Base-by-base conservation (phyloP, 345 rosid genomes). In the Triadica sebifera region DNA sequence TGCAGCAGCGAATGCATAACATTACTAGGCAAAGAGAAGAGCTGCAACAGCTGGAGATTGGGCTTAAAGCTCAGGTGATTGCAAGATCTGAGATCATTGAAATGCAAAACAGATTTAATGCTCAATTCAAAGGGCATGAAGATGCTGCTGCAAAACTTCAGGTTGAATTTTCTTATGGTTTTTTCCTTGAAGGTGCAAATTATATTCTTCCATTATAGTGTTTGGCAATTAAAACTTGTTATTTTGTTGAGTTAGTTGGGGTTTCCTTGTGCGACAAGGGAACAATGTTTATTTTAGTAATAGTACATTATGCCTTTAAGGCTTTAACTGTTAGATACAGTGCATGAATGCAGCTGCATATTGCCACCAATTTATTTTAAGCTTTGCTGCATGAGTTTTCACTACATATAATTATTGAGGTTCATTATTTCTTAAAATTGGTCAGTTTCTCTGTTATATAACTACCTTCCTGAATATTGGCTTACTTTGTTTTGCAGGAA, bases 21-120 rank as follows among this genome's bases (percentile, higher is more conserved):
- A 65, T 96, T 82, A 56, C 89, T 37, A 86, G 85, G 55, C 86
- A 89, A 71, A 90, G 93, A 78, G 93, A 87, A 74, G 96, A 93
- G 70, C 81, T 93, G 65, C 89, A 90, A 62, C 89, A 82, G 59
- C 52, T 85, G 82, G 99, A 96, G 85, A 87, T 88, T 79, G 93
- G 85, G 69, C 89, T 96, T 43, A 85, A 90, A 86, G 91, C 92
- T 22, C 97, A 83, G 74, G 67, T 88, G 69, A 85, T 91, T 45
- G 93, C 89, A 0, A 77, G 89, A 80, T 80, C 94, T 47, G 89
- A 85, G 85, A 87, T 93, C 58, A 80, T 89, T 60, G 89, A 86
- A 47, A 85, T 93, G 57, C 90, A 81, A 73, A 87, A 79, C 61
- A 83, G 74, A 70, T 89, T 83, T 76, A 90, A 89, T 72, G 81